Evolutionary conservation across 2,329 filamentous ascomycete species (phyloP), one percentile per base, ranked within the genome.

Genomic region (Dothistroma septosporum): DNA sequence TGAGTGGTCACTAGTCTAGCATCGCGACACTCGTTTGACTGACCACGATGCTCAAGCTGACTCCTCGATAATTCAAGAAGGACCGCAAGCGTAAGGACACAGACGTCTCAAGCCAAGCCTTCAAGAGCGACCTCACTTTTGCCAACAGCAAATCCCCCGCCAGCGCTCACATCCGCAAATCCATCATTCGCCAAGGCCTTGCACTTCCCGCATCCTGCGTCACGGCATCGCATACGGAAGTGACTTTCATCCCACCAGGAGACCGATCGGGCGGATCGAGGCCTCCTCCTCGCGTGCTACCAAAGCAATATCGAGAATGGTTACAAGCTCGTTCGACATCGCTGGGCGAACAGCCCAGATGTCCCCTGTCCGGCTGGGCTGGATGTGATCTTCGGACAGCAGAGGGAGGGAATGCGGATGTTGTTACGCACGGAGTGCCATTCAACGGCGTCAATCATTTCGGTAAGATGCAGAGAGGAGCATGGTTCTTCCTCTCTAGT

Each of bases 151-250:
- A 72, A 1, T 81, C 79, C 63, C 78, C 79, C 1, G 78, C 79
- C 53, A 77, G 77, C 0, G 77, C 79, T 2, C 79, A 80, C 55
- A 75, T 76, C 28, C 78, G 79, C 50, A 80, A 81, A 70, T 78
- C 74, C 44, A 77, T 78, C 47, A 79, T 78, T 0, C 72, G 78
- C 21, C 69, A 66, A 9, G 75, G 79, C 52, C 49, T 55, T 21
- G 52, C 14, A 57, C 66, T 4, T 59, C 61, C 14, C 68, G 75
- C 9, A 78, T 80, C 24, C 61, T 80, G 11, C 78, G 79, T 31
- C 76, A 78, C 9, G 77, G 78, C 1, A 80, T 81, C 50, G 69
- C 75, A 4, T 80, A 76, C 53, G 59, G 64, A 2, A 65, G 72
- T 22, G 64, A 70, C 16, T 63, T 67, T 32, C 70, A 71, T 8